Base-by-base conservation (phyloP, 129 eudicot species). In the Centaurea solstitialis region DNA sequence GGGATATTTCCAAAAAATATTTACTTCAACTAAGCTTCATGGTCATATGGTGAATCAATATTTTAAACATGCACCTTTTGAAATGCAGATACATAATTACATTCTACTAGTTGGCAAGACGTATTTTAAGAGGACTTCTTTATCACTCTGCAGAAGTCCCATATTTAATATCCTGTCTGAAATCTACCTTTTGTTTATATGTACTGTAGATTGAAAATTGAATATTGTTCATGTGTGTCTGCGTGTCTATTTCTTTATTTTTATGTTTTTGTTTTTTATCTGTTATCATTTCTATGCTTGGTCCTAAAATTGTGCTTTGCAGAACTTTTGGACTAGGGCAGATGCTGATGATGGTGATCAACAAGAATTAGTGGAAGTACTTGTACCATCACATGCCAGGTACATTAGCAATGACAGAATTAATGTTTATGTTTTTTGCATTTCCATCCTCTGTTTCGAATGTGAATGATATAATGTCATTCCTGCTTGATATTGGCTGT, bases 381-480 rank as follows among this genome's bases (percentile, higher is more conserved):
- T 59, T 59, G 66, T 24, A 59, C 66, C 66, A 59, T 18, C 66
- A 59, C 24, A n/a, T n/a, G 74, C 50, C 41, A 70, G 74, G 74
- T 70, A 70, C 37, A 70, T 70, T 17, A n/a, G 22, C 50, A 37
- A 70, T 33, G 15, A 37, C 50, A 37, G 7, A 70, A 70, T 70
- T 35, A 35, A 37, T 21, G 38, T 70, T 37, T 37, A 47, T 47
- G 24, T 59, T 59, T 57, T 57, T 20, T 57, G 65, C 22, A 17
- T 17, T 57, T 17, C 17, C 15, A 47, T 47, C 43, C 43, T 39
- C 43, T 39, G 9, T 39, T 39, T 39, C 43, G 7, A 39, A 39
- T 38, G 41, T 6, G 41, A 7, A 38, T 38, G 41, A 6, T 38
- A 38, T 39, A 1, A 8, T 39, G 43, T 39, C 59, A 45, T 45